Evolutionary conservation across 345 rosid genomes (phyloP), one percentile per base, ranked within the genome.

Genomic region (Eutrema japonicum): DNA sequence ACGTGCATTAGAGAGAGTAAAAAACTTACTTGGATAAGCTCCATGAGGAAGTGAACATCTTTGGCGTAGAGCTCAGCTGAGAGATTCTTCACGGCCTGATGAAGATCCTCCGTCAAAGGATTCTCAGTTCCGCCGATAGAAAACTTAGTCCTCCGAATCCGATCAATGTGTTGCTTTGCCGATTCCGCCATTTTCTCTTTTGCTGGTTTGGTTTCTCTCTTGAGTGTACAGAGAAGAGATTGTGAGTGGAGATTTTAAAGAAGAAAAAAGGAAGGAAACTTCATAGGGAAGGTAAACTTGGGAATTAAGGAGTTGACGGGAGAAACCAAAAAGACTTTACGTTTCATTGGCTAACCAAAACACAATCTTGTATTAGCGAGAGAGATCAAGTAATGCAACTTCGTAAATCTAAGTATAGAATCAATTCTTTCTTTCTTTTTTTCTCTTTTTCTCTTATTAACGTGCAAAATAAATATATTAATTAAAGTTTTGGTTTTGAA

Each of bases 41-140:
- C 92, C 96, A 89, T 87, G 7, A 89, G 85, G 47, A 87, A 84
- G 68, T 89, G 95, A 5, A 85, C 88, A 64, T 86, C 91, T 16
- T 86, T 89, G 0, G 90, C 66, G 56, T 89, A 89, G 16, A 89
- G 92, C 27, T 90, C 93, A 52, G 85, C 96, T 0, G 96, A 87
- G 26, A 90, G 89, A 66, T 81, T 77, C 52, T 80, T 79, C 0
- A 87, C 87, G 5, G 96, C 89, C 7, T 84, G 84, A 50, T 88
- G 89, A 54, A 88, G 88, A 75, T 85, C 87, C 57, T 83, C 83
- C 7, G 70, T 83, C 50, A 84, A 29, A 0, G 87, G 89, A 57
- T 85, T 85, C 3, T n/a, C 70, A 9, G 68, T 82, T 11, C 87
- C 85, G 5, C 94, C 96, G 22, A 87, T 85, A 2, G 88, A 87